These are phyloP conservation scores for Nannochloris sp. DNA, from an alignment of 139 green algal species.

Conservation along the genomic window DNA sequence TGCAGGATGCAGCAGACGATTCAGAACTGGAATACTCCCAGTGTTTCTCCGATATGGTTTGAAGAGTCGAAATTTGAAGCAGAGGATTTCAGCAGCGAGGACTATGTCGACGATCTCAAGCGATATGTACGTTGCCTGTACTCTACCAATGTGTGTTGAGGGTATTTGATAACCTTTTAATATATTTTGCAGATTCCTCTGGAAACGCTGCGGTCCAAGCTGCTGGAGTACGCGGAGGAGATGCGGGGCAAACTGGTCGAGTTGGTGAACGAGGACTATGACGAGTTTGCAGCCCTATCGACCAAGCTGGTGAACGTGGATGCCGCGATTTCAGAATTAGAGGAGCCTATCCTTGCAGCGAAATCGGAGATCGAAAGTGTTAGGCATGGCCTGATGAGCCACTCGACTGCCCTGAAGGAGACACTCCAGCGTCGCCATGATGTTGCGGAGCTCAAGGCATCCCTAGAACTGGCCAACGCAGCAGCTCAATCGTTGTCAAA, in stretches of 20 bases:
- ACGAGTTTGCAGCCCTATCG: slow-evolving; percentile 84
- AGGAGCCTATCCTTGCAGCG: slow-evolving; percentile 63
- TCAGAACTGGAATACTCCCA: not conserved
- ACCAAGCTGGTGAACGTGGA: slow-evolving; percentile 79
- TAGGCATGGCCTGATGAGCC: slow-evolving; percentile 35
- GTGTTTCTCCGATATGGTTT: slow-evolving; percentile 60
- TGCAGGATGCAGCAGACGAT: not conserved
- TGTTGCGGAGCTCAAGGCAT: slow-evolving; percentile 49
- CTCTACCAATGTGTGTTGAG: not conserved
- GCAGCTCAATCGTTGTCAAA: slow-evolving; percentile 74
- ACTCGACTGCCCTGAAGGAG: slow-evolving; percentile 52
- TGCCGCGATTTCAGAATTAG: slow-evolving; percentile 72
- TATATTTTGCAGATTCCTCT: slow-evolving; percentile 64
- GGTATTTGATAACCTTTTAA: not conserved
- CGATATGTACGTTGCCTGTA: slow-evolving; percentile 48
- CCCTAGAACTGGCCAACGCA: slow-evolving; percentile 78
- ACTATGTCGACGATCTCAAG: slow-evolving; percentile 69
- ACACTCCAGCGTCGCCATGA: slow-evolving; percentile 59
- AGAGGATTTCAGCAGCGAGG: slow-evolving; percentile 54
- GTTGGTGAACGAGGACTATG: slow-evolving; percentile 93
- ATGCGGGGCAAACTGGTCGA: slow-evolving; percentile 65
- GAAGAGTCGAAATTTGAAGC: slow-evolving; percentile 61
- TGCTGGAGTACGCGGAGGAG: slow-evolving; percentile 56
- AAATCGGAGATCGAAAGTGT: slow-evolving; percentile 36
- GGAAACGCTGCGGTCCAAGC: slow-evolving; percentile 64